These are phyloP conservation scores for Leishmania gerbilli DNA, from an alignment of 208 protist species.

Conservation along the genomic window DNA sequence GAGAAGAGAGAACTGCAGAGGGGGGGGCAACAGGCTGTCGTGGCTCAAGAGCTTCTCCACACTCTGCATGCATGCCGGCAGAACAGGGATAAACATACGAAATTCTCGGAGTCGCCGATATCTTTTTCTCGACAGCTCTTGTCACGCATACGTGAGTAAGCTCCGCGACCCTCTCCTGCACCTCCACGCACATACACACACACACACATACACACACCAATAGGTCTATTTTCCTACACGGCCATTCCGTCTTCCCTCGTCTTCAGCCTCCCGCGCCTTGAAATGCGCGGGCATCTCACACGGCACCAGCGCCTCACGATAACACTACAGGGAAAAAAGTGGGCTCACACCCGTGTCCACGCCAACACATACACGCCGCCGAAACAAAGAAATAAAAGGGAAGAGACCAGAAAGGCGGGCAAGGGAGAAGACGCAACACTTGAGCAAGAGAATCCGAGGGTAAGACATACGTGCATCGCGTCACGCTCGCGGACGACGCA, in stretches of 20 bases:
- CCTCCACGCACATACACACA: neutral
- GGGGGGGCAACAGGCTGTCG: neutral
- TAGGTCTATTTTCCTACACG: neutral
- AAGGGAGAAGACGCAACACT: neutral
- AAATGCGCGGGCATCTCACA: neutral
- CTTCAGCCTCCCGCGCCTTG: neutral
- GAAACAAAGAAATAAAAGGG: neutral
- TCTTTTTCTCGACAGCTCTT: neutral
- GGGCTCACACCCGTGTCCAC: neutral
- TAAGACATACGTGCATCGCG: neutral
- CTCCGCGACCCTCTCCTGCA: neutral
- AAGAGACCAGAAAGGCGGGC: neutral
- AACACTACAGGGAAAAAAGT: constrained; percentile 4
- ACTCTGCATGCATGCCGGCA: neutral
- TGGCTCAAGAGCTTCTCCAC: neutral
- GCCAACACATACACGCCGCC: neutral
- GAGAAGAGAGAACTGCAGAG: neutral
- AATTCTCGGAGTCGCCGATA: neutral
- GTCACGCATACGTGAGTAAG: neutral
- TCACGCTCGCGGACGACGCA: neutral
- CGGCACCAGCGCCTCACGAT: neutral
- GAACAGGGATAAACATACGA: neutral
- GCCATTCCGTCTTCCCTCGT: neutral
- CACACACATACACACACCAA: neutral
- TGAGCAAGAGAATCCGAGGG: neutral